Evolutionary conservation across 108 stramenopile species (phyloP), one percentile per base, ranked within the genome.

Genomic region (Cyclotella cryptica): DNA sequence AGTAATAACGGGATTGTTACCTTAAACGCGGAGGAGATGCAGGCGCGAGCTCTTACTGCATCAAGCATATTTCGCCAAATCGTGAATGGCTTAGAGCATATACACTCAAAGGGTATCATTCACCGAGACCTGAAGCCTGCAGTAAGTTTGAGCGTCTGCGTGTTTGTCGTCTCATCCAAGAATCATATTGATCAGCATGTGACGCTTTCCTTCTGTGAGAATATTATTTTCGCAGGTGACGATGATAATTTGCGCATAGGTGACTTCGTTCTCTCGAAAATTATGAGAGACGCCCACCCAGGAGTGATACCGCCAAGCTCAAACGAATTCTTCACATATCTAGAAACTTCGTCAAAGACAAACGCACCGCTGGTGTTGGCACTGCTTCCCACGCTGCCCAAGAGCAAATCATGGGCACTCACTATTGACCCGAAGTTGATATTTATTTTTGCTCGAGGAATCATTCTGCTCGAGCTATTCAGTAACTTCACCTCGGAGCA

Each of bases 321-420:
- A 26, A 60, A 71, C 35, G 59, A 46, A 8, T 72, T 70, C 30
- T 68, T 69, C 27, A 55, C 64, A 1, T n/a, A n/a, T 76, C 65
- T 1, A 59, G 44, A 24, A 45, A 35, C 17, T 57, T 61, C 12
- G 30, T 9, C 42, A 71, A 65, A 52, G 77, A 54, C 21, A 47
- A 45, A 15, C 72, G 72, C 60, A 97, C 97, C 0, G 87, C 78
- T 10, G 98, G 98, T 12, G 91, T 99, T 39, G 98, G 98, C 0
- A 99, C 98, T 18, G 92, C 95, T 10, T 85, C 90, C n/a, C 98
- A 99, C 71, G 95, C 94, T 17, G 90, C 96, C 28, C 96, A 96
- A 5, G 98, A 99, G 78, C 96, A 97, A 86, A 78, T 94, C 22
- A 71, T 68, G 13, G 74, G 74, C 10, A 85, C 87, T 35, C 49